phyloP scores from a whole-genome alignment of 23 red algal genomes.

The Gracilaria domingensis region DNA sequence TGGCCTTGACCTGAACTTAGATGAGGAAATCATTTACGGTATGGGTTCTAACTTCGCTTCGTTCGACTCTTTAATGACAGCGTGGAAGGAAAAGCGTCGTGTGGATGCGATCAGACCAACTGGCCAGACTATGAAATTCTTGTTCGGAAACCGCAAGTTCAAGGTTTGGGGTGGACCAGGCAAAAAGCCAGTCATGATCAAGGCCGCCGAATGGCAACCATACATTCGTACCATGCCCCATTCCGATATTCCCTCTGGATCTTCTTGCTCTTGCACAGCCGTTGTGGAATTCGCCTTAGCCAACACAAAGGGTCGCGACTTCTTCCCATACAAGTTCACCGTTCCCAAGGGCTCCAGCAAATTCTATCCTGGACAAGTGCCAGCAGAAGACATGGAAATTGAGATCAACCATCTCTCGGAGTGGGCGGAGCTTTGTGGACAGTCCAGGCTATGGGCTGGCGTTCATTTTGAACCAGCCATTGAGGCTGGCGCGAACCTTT shows the following conservation, averaged over 20 bases:
- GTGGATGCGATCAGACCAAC: background rate
- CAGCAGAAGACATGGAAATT: background rate
- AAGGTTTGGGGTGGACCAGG: conserved; percentile 23
- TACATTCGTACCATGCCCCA: conserved; percentile 40
- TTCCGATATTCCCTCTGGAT: conserved; percentile 22
- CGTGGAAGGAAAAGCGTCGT: conserved; percentile 26
- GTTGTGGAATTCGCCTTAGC: conserved; percentile 15
- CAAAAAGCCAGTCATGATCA: background rate
- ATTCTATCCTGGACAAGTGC: conserved; percentile 30
- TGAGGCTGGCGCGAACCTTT: conserved; percentile 1
- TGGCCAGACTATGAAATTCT: conserved; percentile 1
- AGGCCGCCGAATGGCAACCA: conserved; percentile 37
- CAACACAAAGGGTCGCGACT: background rate
- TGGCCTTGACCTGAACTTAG: background rate
- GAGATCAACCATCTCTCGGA: background rate
- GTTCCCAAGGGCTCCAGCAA: conserved; percentile 13
- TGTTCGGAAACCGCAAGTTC: conserved; percentile 27
- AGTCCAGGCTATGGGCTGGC: background rate
- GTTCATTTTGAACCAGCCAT: conserved; percentile 27
- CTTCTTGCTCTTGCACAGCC: conserved; percentile 12
- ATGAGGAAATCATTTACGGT: conserved; percentile 12
- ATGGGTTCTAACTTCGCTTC: background rate
- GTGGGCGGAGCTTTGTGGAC: background rate
- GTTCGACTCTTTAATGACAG: conserved; percentile 12
- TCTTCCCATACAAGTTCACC: background rate